Conservation (phyloP, 1,139 yeast genomes). For the Fermentozyma sake region DNA sequence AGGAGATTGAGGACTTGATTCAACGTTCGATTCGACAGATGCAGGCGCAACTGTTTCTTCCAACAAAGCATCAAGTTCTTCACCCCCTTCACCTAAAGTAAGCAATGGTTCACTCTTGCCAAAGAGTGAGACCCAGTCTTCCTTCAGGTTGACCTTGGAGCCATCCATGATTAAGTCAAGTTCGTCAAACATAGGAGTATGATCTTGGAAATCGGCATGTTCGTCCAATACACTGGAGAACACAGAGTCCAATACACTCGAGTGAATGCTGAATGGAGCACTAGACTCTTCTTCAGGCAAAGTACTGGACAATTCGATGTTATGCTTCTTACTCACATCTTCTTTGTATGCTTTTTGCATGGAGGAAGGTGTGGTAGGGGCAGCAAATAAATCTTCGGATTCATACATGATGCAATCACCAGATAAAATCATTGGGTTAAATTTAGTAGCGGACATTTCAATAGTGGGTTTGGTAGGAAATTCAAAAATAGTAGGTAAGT, state of each 20-base stretch:
- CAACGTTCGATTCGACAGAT: constrained; percentile 1
- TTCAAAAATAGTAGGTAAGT: constrained; percentile 4
- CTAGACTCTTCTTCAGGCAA: constrained; percentile 10
- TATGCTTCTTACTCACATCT: constrained; percentile 1
- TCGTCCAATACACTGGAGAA: constrained; percentile 48
- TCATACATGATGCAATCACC: constrained; percentile 21
- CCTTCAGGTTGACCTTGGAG: constrained; percentile 41
- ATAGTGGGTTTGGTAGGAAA: constrained; percentile 3
- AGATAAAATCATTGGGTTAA: constrained; percentile 15
- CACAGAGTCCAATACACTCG: constrained; percentile 59
- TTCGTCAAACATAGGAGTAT: constrained; percentile 66
- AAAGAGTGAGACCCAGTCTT: constrained; percentile 64
- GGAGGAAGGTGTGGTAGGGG: too few species aligned
- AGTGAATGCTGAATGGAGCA: constrained; percentile 51
- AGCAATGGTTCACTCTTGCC: constrained; percentile 25
- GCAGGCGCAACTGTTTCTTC: constrained; percentile 1
- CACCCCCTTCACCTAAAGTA: constrained; percentile 5
- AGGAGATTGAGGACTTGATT: too few species aligned
- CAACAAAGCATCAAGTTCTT: constrained; percentile 3
- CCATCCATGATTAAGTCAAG: constrained; percentile 45
- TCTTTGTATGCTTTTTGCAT: constrained; percentile 2
- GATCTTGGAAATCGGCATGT: constrained; percentile 32
- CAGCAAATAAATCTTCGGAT: constrained; percentile 15
- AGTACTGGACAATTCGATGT: constrained; percentile 3
- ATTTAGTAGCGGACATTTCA: constrained; percentile 21